These are phyloP conservation scores for Monilinia aucupariae DNA, from an alignment of 2,329 filamentous ascomycete species.

Conservation along the genomic window DNA sequence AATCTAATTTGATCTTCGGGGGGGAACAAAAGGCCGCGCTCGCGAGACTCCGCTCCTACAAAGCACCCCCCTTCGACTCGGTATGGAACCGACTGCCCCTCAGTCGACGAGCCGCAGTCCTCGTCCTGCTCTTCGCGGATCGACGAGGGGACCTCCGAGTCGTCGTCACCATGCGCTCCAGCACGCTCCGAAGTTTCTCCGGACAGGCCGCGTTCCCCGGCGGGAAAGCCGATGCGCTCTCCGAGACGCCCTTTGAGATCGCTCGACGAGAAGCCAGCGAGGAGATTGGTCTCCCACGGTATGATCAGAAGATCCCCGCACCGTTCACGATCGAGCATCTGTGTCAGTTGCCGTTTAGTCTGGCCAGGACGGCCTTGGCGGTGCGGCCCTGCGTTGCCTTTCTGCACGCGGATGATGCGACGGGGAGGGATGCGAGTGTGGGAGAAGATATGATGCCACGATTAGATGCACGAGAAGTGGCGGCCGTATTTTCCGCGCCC, in stretches of 20 bases:
- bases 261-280: slow-evolving; percentile 86
- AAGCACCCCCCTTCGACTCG: slow-evolving; percentile 52
- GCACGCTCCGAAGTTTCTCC: slow-evolving; percentile 61
- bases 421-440: slow-evolving; percentile 43
- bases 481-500: slow-evolving; percentile 85
- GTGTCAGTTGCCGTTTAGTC: slow-evolving; percentile 72
- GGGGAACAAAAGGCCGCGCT: slow-evolving; percentile 39
- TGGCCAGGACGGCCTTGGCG: slow-evolving; percentile 67
- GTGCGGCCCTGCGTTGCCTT: slow-evolving; percentile 75
- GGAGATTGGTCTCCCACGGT: slow-evolving; percentile 81
- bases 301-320: slow-evolving; percentile 60
- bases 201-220: slow-evolving; percentile 85
- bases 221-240: slow-evolving; percentile 58
- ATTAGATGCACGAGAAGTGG: slow-evolving; percentile 84
- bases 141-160: slow-evolving; percentile 69
- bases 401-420: slow-evolving; percentile 55
- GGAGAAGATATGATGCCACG: slow-evolving; percentile 71
- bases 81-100: slow-evolving; percentile 57
- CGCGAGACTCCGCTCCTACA: slow-evolving; percentile 55
- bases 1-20: too few species aligned
- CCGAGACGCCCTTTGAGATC: slow-evolving; percentile 67
- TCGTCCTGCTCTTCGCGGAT: slow-evolving; percentile 85
- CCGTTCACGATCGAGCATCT: slow-evolving; percentile 85
- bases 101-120: slow-evolving; percentile 73
- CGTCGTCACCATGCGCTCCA: slow-evolving; percentile 63